Evolutionary conservation across 495 filamentous ascomycete species (phyloP).

Genomic region (Cudoniella acicularis): DNA sequence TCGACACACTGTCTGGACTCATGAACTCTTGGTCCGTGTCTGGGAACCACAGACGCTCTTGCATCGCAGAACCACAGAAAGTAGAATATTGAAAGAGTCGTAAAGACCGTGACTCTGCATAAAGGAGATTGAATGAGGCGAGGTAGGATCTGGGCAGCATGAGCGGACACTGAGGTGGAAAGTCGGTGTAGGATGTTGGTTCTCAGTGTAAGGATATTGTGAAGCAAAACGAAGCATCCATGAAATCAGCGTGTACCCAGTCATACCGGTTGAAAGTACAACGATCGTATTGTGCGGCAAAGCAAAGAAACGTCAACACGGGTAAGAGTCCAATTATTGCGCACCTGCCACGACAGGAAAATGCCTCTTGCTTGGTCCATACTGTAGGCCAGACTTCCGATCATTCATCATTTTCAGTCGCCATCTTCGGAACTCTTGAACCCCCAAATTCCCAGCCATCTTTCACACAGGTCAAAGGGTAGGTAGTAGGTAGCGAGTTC

Average conservation of each 20-base stretch:
- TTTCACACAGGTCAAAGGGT: neutral
- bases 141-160: neutral
- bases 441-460: neutral
- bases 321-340: neutral
- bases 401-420: neutral
- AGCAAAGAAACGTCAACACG: neutral
- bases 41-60: neutral
- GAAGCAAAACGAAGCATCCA: neutral
- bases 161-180: neutral
- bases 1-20: neutral
- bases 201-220: neutral
- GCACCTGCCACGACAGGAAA: neutral
- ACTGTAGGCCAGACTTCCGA: neutral
- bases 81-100: neutral
- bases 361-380: too few species aligned
- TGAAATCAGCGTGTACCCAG: neutral
- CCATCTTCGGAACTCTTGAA: neutral
- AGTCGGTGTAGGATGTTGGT: neutral
- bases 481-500: neutral
- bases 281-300: neutral
- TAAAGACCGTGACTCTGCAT: neutral
- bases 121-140: neutral
- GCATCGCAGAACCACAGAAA: neutral
- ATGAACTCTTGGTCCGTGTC: constrained; percentile 16
- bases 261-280: neutral